phyloP scores from a whole-genome alignment of 2,329 filamentous ascomycete species.

The Balansia obtecta region DNA sequence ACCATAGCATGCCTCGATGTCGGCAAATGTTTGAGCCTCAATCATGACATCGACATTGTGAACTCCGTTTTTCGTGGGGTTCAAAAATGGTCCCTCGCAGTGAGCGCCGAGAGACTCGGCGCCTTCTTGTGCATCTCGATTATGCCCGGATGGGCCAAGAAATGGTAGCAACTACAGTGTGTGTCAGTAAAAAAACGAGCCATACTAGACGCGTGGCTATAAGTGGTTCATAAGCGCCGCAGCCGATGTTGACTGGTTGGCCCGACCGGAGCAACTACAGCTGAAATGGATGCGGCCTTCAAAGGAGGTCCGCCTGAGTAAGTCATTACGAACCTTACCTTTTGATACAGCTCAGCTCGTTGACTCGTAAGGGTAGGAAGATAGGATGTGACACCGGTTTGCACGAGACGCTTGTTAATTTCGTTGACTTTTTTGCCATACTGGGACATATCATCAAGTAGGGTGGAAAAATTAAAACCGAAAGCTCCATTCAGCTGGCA shows the following conservation, averaged over 20 bases:
- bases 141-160: slow-evolving; percentile 56
- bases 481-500: slow-evolving; percentile 87
- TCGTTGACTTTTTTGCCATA: slow-evolving; percentile 63
- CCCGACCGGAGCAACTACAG: background rate
- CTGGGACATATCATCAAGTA: slow-evolving; percentile 53
- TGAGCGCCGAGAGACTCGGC: slow-evolving; percentile 84
- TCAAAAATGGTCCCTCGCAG: slow-evolving; percentile 83
- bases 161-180: slow-evolving; percentile 51
- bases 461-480: slow-evolving; percentile 80
- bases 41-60: slow-evolving; percentile 65
- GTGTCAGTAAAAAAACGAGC: slow-evolving; percentile 1
- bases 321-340: slow-evolving; percentile 29
- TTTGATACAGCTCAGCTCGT: slow-evolving; percentile 67
- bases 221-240: background rate
- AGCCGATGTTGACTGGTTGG: background rate
- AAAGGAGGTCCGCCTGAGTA: background rate
- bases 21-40: slow-evolving; percentile 47
- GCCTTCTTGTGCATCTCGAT: slow-evolving; percentile 51
- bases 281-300: background rate
- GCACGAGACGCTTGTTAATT: slow-evolving; percentile 58
- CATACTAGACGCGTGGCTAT: background rate
- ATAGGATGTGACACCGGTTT: slow-evolving; percentile 80
- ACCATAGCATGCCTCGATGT: slow-evolving; percentile 64
- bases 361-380: slow-evolving; percentile 78
- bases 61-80: slow-evolving; percentile 71